Base-by-base conservation (phyloP, 1,284 basidiomycete species). In the Tilletia setariae region DNA sequence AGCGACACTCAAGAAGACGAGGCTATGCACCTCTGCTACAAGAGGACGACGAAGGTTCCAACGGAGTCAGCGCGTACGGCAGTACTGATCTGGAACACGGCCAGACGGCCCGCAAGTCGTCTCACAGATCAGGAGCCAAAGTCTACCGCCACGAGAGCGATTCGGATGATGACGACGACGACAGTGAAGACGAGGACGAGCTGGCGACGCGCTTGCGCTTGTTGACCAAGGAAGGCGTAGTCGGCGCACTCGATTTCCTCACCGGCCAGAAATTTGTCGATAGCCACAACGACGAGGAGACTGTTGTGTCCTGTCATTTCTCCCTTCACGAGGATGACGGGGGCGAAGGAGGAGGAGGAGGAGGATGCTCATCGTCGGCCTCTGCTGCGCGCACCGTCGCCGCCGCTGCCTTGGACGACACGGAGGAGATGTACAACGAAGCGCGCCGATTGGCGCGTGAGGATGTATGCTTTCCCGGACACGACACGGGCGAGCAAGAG, bases 21-120 rank as follows among this genome's bases (percentile, higher is more conserved):
- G 88, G 90, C 0, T 89, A 90, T 72, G 91, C 92, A 0, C 93
- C 94, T 0, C 83, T 96, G 1, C 85, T 93, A 15, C 84, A 87
- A 11, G 84, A 87, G 68, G 87, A 59, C 8, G 53, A 23, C 11
- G 53, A 9, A 19, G 43, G 19, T 44, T 44, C 43, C 47, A 74
- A 25, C 30, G 66, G n/a, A 42, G n/a, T n/a, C n/a, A 49, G 47
- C 47, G 47, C 47, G 8, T 49, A 7, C 47, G 47, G 67, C 25
- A 67, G 65, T 25, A n/a, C n/a, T 7, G 62, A 42, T 11, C 30
- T 32, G 7, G 28, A 46, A 46, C 35, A 21, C 16, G 62, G 62
- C 25, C 23, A 40, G 23, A n/a, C n/a, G n/a, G n/a, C n/a, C n/a
- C 35, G 32, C 19, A 42, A 2, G 32, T 16, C 23, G 62, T 21